A percentile compares a stretch with the other conserved stretches of the same genome.
These are phyloP conservation scores for Perkinsus marinus DNA, from an alignment of 169 alveolate genomes.

Conservation along the genomic window DNA sequence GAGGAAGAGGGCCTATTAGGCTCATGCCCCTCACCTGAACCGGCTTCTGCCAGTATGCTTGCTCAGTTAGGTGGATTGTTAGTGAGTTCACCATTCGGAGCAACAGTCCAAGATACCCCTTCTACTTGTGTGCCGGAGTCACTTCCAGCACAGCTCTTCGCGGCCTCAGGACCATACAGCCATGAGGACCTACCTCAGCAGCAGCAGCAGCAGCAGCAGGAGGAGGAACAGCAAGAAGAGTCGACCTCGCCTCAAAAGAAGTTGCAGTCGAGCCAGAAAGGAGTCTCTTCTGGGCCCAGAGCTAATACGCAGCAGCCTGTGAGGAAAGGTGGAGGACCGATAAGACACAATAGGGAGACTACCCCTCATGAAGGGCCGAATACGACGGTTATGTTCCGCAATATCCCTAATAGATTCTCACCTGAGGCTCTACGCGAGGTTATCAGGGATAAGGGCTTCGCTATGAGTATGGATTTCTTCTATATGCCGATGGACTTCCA, in stretches of 20 bases:
- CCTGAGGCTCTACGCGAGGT: neutral
- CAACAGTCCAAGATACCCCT: neutral
- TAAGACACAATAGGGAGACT: neutral
- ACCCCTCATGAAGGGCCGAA: constrained; percentile 31
- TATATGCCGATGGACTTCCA: constrained; percentile 61
- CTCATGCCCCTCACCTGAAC: neutral
- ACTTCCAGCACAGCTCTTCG: too few species aligned
- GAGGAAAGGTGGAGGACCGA: neutral
- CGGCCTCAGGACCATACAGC: neutral
- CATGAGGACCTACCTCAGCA: neutral
- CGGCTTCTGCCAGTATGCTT: neutral
- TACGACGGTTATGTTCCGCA: constrained; percentile 57
- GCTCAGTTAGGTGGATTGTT: neutral
- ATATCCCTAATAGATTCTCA: constrained; percentile 57
- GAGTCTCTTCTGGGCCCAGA: neutral
- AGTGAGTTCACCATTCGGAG: neutral
- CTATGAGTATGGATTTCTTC: constrained; percentile 32
- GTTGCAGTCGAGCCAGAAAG: neutral
- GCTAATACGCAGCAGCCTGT: neutral
- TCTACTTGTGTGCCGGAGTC: neutral
- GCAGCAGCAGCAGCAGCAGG: neutral
- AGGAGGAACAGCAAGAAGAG: neutral
- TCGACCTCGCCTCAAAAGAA: neutral
- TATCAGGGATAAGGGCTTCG: neutral
- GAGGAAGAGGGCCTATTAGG: neutral